These are phyloP conservation scores for Fraxinus paxiana DNA, from an alignment of 305 asterid genomes.

Conservation along the genomic window DNA sequence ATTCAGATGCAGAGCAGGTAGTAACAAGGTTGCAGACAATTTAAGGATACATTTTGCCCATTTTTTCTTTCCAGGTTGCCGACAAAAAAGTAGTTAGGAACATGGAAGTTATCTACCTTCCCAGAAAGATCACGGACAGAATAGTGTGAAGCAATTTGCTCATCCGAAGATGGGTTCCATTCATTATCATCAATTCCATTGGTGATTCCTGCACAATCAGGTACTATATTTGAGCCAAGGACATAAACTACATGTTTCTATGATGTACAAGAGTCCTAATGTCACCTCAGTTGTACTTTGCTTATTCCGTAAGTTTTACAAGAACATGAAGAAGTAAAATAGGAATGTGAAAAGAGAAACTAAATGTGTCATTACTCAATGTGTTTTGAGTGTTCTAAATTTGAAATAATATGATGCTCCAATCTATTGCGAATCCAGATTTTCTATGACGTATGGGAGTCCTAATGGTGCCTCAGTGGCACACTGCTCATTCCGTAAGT, in stretches of 20 bases:
- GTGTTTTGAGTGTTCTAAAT: not conserved
- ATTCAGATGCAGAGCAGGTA: not conserved
- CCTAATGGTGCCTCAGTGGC: not conserved
- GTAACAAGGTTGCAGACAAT: not conserved
- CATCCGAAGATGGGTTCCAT: constrained; percentile 77
- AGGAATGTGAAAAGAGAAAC: not conserved
- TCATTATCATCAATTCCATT: constrained; percentile 78
- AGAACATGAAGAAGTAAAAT: not conserved
- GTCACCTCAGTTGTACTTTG: not conserved
- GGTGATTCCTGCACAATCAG: constrained; percentile 65
- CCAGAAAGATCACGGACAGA: constrained; percentile 73
- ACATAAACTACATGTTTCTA: not conserved
- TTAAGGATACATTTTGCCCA: not conserved
- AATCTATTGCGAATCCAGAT: not conserved
- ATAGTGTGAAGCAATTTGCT: constrained; percentile 55
- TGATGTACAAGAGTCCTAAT: constrained; percentile 4
- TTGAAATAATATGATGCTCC: not conserved
- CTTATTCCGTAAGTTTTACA: not conserved
- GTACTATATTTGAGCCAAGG: constrained; percentile 6
- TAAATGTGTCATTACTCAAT: not conserved
- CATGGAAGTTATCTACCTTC: constrained; percentile 52
- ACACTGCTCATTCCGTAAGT: not conserved
- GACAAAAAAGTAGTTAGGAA: not conserved
- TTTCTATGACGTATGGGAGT: constrained; percentile 1
- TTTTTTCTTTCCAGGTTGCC: not conserved